These are phyloP conservation scores for Syzygium aqueum DNA, from an alignment of 345 rosid species.

Conservation along the genomic window DNA sequence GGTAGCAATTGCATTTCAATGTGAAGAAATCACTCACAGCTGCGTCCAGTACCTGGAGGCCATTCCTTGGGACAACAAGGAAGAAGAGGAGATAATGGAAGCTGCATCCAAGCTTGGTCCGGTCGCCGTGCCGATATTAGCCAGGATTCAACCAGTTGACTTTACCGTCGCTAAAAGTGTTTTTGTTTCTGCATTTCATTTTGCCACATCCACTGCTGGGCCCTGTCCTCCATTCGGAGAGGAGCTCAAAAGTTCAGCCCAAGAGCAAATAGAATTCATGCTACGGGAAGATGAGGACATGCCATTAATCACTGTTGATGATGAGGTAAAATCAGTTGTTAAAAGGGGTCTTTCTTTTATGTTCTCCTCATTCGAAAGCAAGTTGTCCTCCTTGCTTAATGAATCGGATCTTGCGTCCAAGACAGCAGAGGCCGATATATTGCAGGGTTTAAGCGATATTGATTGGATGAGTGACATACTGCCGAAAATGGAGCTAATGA, in stretches of 20 bases:
- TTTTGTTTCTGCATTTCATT: conserved; percentile 68
- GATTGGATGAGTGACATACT: conserved; percentile 81
- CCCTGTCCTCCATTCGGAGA: conserved; percentile 45
- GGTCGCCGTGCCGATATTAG: conserved; percentile 45
- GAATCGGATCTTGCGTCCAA: conserved; percentile 19
- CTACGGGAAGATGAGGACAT: conserved; percentile 56
- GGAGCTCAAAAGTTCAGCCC: conserved; percentile 75
- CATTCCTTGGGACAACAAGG: conserved; percentile 36
- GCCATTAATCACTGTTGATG: conserved; percentile 42
- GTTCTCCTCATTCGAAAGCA: conserved; percentile 43
- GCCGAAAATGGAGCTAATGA: conserved; percentile 67
- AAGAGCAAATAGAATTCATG: conserved; percentile 91
- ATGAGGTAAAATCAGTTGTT: conserved; percentile 60
- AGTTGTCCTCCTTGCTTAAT: conserved; percentile 36
- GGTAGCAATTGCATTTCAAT: conserved; percentile 24
- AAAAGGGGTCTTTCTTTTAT: conserved; percentile 42
- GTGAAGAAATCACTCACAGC: conserved; percentile 31
- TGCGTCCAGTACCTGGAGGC: conserved; percentile 50
- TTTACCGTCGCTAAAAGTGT: conserved; percentile 42
- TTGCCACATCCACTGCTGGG: conserved; percentile 55
- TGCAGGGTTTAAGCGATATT: conserved; percentile 41
- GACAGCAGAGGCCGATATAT: conserved; percentile 23
- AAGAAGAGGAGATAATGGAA: conserved; percentile 43
- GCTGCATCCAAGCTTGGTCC: conserved; percentile 19
- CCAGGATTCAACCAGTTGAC: conserved; percentile 44